A percentile compares a stretch with the other conserved stretches of the same genome.
These are phyloP conservation scores for Exophiala phaeomuriformis DNA, from an alignment of 2,329 filamentous ascomycete genomes.

Conservation along the genomic window DNA sequence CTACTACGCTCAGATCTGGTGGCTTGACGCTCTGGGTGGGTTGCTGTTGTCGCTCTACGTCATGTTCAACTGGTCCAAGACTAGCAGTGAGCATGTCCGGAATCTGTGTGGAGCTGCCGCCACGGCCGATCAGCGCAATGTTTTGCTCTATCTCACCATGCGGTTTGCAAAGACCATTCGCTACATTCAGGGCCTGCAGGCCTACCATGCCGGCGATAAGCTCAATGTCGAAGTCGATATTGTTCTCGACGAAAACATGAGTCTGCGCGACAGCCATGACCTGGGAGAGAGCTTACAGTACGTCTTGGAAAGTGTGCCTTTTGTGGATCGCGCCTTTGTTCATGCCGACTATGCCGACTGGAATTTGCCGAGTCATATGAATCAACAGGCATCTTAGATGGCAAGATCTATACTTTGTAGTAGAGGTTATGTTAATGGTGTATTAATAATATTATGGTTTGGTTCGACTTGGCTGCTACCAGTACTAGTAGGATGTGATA, in stretches of 20 bases:
- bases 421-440: neutral
- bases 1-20: slow-evolving; percentile 71
- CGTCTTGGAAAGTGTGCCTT: slow-evolving; percentile 74
- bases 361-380: slow-evolving; percentile 40
- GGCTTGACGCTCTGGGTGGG: slow-evolving; percentile 73
- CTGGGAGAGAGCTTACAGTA: slow-evolving; percentile 72
- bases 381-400: slow-evolving; percentile 21
- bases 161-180: slow-evolving; percentile 82
- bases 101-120: slow-evolving; percentile 74
- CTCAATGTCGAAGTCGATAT: slow-evolving; percentile 78
- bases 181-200: slow-evolving; percentile 76
- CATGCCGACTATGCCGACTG: slow-evolving; percentile 40
- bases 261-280: slow-evolving; percentile 73
- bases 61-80: slow-evolving; percentile 70
- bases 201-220: slow-evolving; percentile 80
- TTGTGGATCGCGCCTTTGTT: slow-evolving; percentile 65
- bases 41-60: slow-evolving; percentile 70
- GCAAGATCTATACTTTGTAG: neutral
- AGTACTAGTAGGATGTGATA: too few species aligned
- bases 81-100: slow-evolving; percentile 67
- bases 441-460: too few species aligned
- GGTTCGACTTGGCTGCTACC: too few species aligned
- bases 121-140: slow-evolving; percentile 71
- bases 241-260: slow-evolving; percentile 68
- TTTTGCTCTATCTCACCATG: slow-evolving; percentile 86